Evolutionary conservation across 2,329 filamentous ascomycete genomes (phyloP).

Genomic region (Biscogniauxia mediterranea): DNA sequence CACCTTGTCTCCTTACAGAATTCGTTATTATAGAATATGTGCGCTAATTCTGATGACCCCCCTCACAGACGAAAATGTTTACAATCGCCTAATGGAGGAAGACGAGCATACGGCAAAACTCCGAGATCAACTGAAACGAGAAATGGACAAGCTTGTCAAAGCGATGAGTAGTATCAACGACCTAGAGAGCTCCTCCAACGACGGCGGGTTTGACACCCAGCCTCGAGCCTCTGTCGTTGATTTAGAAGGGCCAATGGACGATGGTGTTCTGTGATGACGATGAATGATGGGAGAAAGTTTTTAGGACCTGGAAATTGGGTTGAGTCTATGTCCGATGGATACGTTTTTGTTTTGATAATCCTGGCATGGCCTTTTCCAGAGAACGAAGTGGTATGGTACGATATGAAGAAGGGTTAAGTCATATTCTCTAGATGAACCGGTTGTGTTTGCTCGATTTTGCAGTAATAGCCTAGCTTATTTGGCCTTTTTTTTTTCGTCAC

Average conservation of each 20-base stretch:
- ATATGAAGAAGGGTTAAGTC: background rate
- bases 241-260: conserved; percentile 18
- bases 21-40: conserved; percentile 6
- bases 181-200: conserved; percentile 38
- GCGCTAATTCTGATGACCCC: background rate
- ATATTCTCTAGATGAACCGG: background rate
- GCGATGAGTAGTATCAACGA: conserved; percentile 46
- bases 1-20: background rate
- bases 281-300: background rate
- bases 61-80: conserved; percentile 33
- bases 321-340: background rate
- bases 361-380: no score
- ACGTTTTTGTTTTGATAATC: no score
- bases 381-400: no score
- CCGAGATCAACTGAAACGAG: conserved; percentile 41
- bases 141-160: conserved; percentile 45
- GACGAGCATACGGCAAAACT: conserved; percentile 42
- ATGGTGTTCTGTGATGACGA: conserved; percentile 9
- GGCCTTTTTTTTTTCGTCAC: background rate
- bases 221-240: conserved; percentile 3
- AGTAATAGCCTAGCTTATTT: background rate
- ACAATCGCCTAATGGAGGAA: conserved; percentile 48
- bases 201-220: conserved; percentile 15
- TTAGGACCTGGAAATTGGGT: background rate
- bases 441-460: background rate